Conservation (phyloP, 495 filamentous ascomycete genomes). For the Xylaria intraflava region DNA sequence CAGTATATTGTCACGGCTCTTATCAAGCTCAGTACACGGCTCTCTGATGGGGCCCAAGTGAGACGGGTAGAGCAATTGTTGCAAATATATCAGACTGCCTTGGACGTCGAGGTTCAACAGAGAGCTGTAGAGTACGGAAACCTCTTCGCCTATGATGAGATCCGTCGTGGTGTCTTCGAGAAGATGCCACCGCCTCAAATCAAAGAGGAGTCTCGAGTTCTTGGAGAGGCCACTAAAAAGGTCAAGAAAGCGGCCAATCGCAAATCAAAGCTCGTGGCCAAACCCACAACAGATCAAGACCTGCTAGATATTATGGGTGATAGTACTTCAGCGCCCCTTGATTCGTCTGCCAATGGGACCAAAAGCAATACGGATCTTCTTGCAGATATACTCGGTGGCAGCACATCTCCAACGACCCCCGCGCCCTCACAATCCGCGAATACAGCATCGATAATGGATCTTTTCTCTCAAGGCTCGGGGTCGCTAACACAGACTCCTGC, state of each 20-base stretch:
- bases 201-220: slow-evolving; percentile 81
- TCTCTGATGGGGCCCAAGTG: slow-evolving; percentile 74
- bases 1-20: slow-evolving; percentile 94
- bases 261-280: slow-evolving; percentile 66
- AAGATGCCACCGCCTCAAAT: slow-evolving; percentile 97
- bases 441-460: slow-evolving; percentile 78
- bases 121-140: slow-evolving; percentile 92
- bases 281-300: slow-evolving; percentile 76
- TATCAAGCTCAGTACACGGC: slow-evolving; percentile 89
- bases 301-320: slow-evolving; percentile 91
- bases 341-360: slow-evolving; percentile 55
- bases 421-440: slow-evolving; percentile 49
- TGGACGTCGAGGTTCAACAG: slow-evolving; percentile 95
- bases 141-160: slow-evolving; percentile 80
- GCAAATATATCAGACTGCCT: slow-evolving; percentile 63
- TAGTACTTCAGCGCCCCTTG: slow-evolving; percentile 39
- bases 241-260: slow-evolving; percentile 63
- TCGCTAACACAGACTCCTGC: slow-evolving; percentile 33
- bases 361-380: slow-evolving; percentile 80
- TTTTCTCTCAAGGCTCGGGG: slow-evolving; percentile 48
- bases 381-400: slow-evolving; percentile 75
- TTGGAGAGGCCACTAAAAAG: slow-evolving; percentile 83
- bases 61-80: slow-evolving; percentile 77
- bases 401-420: slow-evolving; percentile 48
- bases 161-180: slow-evolving; percentile 85